Evolutionary conservation across 108 stramenopile species (phyloP), one percentile per base, ranked within the genome.

Genomic region (Epithemia pelagica): DNA sequence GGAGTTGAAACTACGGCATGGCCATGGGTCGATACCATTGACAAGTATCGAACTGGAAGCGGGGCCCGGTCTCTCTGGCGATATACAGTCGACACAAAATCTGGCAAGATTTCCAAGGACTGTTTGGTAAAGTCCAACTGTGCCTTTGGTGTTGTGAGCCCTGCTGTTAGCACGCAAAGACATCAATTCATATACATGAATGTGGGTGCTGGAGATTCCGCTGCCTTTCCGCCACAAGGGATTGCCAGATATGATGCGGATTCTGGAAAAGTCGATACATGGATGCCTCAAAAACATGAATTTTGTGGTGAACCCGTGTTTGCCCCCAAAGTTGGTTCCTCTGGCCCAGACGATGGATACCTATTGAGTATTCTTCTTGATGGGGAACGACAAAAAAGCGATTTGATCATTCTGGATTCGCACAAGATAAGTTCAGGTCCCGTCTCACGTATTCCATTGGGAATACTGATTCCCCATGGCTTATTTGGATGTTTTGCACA

Each of bases 291-390:
- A 55, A 60, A 66, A 24, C 63, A 82, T 52, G 87, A 93, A 63
- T 93, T 90, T 65, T 90, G 89, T 65, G 92, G 92, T 24, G 92
- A 93, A 65, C 92, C 92, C 54, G 88, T 88, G 85, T 93, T 78
- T 79, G 92, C 87, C 30, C 70, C 73, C 28, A 75, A 74, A 65
- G 57, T 59, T 30, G 62, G 22, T 10, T 21, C 58, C 7, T 26
- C 65, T 19, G 58, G 66, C 1, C 83, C 82, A 66, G 84, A 89
- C 61, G 82, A 72, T 58, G 89, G 89, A 1, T 93, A 93, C 70
- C 61, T 93, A 32, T 61, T 93, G 37, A 71, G 87, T 28, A 78
- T 86, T 19, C 32, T 88, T 23, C 86, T 77, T 64, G 79, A 88
- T 69, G 62, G 62, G 2, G 78, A 75, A 31, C 65, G 71, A 28